phyloP scores from a whole-genome alignment of 129 eudicot species.

The sunflower (Helianthus annuus) region HanXRQr2.0-SUNRISE NC_035434.2:90405145-90405644 shows the following conservation, averaged over 20 bases:
- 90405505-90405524: too few relatives aligned
- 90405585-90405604: not conserved
- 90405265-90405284: too few relatives aligned
- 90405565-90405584: not conserved
- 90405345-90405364: not conserved
- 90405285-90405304: too few relatives aligned
- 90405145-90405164: too few relatives aligned
- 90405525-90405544: not conserved
- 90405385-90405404: not conserved
- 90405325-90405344: too few relatives aligned
- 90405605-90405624: not conserved
- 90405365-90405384: not conserved
- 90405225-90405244: too few relatives aligned
- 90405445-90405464: not conserved
- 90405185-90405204: not conserved
- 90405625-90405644: conserved; percentile 39
- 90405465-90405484: not conserved
- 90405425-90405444: not conserved
- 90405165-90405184: not conserved
- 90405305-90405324: too few relatives aligned
- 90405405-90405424: not conserved
- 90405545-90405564: not conserved
- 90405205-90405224: not conserved
- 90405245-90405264: too few relatives aligned
- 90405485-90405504: too few relatives aligned